Base-by-base conservation (phyloP, 495 filamentous ascomycete genomes). In the Xeromyces bisporus region DNA sequence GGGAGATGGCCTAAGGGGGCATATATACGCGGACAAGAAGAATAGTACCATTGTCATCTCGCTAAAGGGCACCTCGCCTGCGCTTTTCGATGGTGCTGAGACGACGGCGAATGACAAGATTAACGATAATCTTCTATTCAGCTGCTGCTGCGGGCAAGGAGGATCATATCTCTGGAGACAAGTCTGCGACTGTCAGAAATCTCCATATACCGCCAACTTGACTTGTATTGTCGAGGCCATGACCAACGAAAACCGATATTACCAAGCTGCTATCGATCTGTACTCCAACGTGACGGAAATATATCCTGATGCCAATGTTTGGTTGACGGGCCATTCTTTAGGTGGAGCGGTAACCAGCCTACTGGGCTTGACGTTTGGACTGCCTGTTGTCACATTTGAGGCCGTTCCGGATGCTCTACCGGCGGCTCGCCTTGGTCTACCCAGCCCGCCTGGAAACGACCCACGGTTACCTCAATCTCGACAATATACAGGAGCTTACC, bases 91-190 rank as follows among this genome's bases (percentile, higher is more conserved):
- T 50, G 89, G 89, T 2, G 80, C 84, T 6, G 86, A 82, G 8
- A 94, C 89, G 0, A 93, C 85, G 0, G 93, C 85, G 3, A 94
- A 93, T 45, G 89, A 97, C 56, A 97, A 97, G 53, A 59, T 80
- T 29, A 97, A 97, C 48, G 89, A 97, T 50, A 97, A 97, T 46
- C 68, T 97, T 6, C 91, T 87, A 49, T 93, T 93, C 59, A 85
- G 86, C 47, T 97, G 89, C 56, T 97, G 89, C 48, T 97, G 89
- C 56, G 89, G 73, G 7, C 81, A 94, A 57, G 82, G 91, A 35
- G 81, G 83, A 0, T 79, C 81, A 10, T 78, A 72, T 56, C 69
- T 83, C 14, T 93, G 83, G 77, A 72, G 74, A 32, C 76, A 89
- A 45, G 83, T 91, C 26, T 97, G 89, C 48, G 77, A 93, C 46